phyloP scores from a whole-genome alignment of 2,329 filamentous ascomycete species.

The Whalleya microplaca region DNA sequence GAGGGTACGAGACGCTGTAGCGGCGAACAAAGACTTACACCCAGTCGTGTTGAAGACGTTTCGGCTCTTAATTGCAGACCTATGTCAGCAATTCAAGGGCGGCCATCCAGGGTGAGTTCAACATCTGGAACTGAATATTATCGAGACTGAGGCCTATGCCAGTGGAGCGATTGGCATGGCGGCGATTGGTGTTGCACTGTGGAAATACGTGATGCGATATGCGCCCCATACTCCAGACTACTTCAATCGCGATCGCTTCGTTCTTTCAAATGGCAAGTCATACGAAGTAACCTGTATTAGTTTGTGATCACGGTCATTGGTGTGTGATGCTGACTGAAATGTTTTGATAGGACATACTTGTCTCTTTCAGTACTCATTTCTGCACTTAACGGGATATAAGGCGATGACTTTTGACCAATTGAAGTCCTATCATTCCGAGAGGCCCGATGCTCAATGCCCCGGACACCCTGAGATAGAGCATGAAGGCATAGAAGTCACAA shows the following conservation, averaged over 20 bases:
- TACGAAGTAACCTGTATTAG: not conserved
- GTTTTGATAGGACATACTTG: constrained; percentile 46
- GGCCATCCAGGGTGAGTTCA: constrained; percentile 65
- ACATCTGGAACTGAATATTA: not conserved
- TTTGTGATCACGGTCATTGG: not conserved
- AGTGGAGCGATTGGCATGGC: constrained; percentile 42
- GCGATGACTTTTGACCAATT: constrained; percentile 57
- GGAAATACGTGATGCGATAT: constrained; percentile 63
- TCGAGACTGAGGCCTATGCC: constrained; percentile 14
- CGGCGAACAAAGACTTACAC: not conserved
- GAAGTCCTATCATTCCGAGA: constrained; percentile 52
- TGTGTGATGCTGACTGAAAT: not conserved
- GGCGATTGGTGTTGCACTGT: constrained; percentile 48
- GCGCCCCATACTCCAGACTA: constrained; percentile 54
- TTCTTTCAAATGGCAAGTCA: constrained; percentile 56
- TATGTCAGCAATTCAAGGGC: constrained; percentile 71
- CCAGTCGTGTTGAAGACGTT: constrained; percentile 46
- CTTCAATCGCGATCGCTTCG: constrained; percentile 63
- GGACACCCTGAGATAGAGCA: constrained; percentile 60
- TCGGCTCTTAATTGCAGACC: constrained; percentile 65
- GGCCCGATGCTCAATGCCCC: constrained; percentile 49
- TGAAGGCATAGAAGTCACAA: constrained; percentile 60
- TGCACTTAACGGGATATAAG: constrained; percentile 54
- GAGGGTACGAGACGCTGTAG: not conserved
- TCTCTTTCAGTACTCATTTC: constrained; percentile 54